phyloP scores from a whole-genome alignment of 495 filamentous ascomycete genomes.

The Daldinia caldariorum region DNA sequence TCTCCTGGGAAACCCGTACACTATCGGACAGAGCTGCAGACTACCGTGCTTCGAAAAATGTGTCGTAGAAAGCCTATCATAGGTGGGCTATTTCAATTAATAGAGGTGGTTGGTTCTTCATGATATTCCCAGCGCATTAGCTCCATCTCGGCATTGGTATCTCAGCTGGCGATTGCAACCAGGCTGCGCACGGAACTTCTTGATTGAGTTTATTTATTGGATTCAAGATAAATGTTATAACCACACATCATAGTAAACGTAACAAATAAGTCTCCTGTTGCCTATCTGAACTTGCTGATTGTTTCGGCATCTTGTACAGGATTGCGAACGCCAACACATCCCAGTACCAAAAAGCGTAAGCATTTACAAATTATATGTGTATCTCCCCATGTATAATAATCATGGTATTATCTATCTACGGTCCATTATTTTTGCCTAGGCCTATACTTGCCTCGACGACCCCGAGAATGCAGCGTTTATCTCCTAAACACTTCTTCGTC shows the following conservation, averaged over 20 bases:
- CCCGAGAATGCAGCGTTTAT: no score
- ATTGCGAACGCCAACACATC: no score
- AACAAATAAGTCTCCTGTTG: neutral
- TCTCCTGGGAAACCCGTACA: conserved; percentile 29
- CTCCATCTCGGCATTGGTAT: neutral
- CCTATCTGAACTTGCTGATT: neutral
- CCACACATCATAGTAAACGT: neutral
- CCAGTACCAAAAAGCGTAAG: neutral
- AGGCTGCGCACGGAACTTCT: neutral
- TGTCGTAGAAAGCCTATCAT: neutral
- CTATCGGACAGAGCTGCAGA: conserved; percentile 28
- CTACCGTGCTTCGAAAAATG: neutral
- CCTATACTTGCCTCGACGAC: no score
- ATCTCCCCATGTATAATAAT: no score
- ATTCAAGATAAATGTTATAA: no score
- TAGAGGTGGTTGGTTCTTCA: neutral
- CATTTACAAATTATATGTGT: neutral
- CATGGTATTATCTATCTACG: no score
- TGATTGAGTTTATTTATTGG: neutral
- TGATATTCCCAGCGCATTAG: neutral
- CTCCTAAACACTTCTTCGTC: no score
- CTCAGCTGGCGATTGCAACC: neutral
- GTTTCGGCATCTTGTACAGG: no score
- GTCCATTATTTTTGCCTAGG: no score
- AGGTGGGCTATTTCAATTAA: neutral